A percentile compares a stretch with the other conserved stretches of the same genome.
Conservation (phyloP, 2,329 filamentous ascomycete species). For the Gyromitra esculenta region DNA sequence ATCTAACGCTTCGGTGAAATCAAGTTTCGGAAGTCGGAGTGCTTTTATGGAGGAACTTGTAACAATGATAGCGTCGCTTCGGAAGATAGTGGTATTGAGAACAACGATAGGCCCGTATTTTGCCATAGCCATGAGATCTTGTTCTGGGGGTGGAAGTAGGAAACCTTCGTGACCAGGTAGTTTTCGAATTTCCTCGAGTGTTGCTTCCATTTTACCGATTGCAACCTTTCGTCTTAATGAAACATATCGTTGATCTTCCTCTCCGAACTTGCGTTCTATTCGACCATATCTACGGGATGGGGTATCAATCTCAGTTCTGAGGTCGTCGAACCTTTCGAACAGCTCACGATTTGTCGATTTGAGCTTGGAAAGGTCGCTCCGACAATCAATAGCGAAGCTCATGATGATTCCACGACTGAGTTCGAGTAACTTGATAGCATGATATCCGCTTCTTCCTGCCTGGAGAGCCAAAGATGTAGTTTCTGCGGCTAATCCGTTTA, state of each 20-base stretch:
- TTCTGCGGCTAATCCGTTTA: constrained; percentile 18
- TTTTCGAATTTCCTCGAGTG: neutral
- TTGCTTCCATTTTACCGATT: constrained; percentile 17
- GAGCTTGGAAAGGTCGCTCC: constrained; percentile 30
- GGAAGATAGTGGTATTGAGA: constrained; percentile 22
- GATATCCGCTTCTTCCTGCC: constrained; percentile 8
- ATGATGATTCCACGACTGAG: constrained; percentile 40
- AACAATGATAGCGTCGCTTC: constrained; percentile 47
- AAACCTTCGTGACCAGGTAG: constrained; percentile 29
- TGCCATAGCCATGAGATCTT: constrained; percentile 27
- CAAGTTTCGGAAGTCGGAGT: constrained; percentile 15
- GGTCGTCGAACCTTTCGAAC: constrained; percentile 15
- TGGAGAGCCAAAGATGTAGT: constrained; percentile 28
- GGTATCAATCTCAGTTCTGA: constrained; percentile 15
- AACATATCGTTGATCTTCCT: neutral
- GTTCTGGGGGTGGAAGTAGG: constrained; percentile 17
- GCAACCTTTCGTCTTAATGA: neutral
- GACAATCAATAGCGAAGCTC: constrained; percentile 32
- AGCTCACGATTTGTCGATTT: constrained; percentile 11
- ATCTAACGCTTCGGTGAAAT: neutral
- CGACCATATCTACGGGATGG: neutral
- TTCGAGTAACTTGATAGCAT: constrained; percentile 31
- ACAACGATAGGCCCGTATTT: constrained; percentile 36
- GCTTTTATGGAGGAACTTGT: constrained; percentile 26
- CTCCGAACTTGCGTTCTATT: neutral